A percentile compares a stretch with the other conserved stretches of the same genome.
phyloP scores from a whole-genome alignment of 129 eudicot species.

The Deinandra increscens region DNA sequence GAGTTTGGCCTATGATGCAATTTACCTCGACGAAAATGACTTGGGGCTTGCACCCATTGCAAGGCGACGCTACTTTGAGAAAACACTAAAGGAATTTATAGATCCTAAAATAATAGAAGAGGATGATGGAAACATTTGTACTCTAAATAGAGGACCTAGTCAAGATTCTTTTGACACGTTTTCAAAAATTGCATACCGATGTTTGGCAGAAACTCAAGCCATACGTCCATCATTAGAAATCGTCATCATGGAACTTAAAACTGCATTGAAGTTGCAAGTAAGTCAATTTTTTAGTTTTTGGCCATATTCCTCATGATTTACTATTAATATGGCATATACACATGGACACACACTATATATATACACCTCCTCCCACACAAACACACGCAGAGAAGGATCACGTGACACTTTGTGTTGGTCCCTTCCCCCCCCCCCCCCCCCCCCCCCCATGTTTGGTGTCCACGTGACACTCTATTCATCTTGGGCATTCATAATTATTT shows the following conservation, averaged over 20 bases:
- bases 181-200: neutral
- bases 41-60: conserved; percentile 8
- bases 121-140: neutral
- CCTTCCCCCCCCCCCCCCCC: too few relatives aligned
- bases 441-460: too few relatives aligned
- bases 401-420: too few relatives aligned
- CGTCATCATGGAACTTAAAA: neutral
- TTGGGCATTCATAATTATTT: too few relatives aligned
- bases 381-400: too few relatives aligned
- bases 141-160: neutral
- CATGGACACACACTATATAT: too few relatives aligned
- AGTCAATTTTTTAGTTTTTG: too few relatives aligned
- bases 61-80: neutral
- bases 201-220: conserved; percentile 5
- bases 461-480: too few relatives aligned
- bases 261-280: neutral
- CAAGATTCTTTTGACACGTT: neutral
- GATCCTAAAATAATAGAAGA: conserved; percentile 1
- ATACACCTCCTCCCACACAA: too few relatives aligned
- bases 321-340: too few relatives aligned
- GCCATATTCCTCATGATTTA: too few relatives aligned
- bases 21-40: neutral
- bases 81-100: neutral
- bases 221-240: neutral
- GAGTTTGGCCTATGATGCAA: neutral